Evolutionary conservation across 495 filamentous ascomycete genomes (phyloP), one percentile per base, ranked within the genome.

Genomic region (Tuber magnatum): DNA sequence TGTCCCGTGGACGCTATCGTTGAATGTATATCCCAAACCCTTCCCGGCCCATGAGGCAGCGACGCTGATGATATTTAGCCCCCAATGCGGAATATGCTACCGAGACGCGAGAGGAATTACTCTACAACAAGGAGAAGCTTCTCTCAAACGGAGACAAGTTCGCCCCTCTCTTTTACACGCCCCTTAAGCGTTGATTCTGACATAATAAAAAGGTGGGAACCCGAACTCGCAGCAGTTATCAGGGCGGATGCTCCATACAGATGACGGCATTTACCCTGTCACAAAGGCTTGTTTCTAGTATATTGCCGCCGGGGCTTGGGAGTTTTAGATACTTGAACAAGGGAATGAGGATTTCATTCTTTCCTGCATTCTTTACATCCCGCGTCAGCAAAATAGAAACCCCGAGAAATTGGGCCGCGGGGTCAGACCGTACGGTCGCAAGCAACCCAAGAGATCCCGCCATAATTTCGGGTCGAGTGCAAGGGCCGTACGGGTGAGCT

Each of bases 1-100:
- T 99, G 95, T 85, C 95, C 95, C 42, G 95, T 98, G 43, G 95
- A 99, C 85, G 95, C 95, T 48, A 98, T 99, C 84, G 95, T 99
- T 68, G 94, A 97, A 85, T 92, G 88, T 89, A 83, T 82, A 87
- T 84, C 56, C 46, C 70, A 44, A 20, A 12, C 35, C 18, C 41
- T 20, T 43, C 39, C 28, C 6, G 5, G 18, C 16, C 5, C 42
- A 16, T 39, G 12, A 43, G 41, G 3, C 20, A 5, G 24, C 39
- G 8, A 32, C 18, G 69, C 39, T 71, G 69, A 71, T 40, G 12
- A 14, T 38, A 73, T 28, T 22, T 77, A 90, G 88, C 91, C 28
- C 93, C 96, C 76, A 99, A 99, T 83, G 94, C 94, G 73, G 95
- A 99, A 85, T 99, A 98, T 83, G 93, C 95, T 68, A 98, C 93